Evolutionary conservation across 2,329 filamentous ascomycete genomes (phyloP).

Genomic region (Colletotrichum eleusines): DNA sequence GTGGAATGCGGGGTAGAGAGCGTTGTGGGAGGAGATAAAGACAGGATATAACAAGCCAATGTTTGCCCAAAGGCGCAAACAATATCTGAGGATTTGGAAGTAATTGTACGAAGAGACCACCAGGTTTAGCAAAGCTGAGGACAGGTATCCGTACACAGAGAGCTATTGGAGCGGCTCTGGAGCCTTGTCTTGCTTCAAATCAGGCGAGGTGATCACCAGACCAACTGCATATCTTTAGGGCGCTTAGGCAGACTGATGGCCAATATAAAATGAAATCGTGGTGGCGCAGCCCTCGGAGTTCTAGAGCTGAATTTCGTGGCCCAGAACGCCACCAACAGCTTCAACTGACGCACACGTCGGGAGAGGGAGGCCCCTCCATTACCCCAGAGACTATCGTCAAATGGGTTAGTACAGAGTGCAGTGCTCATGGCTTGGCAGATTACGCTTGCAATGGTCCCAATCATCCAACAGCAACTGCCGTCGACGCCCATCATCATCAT

Average conservation of each 20-base stretch:
- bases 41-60: not conserved
- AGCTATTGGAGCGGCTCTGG: not conserved
- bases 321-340: conserved; percentile 25
- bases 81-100: not conserved
- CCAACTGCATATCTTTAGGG: conserved; percentile 12
- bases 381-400: not conserved
- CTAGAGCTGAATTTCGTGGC: not conserved
- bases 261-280: not conserved
- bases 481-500: too few species aligned
- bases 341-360: conserved; percentile 16
- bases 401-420: not conserved
- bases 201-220: not conserved
- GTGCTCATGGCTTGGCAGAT: too few species aligned
- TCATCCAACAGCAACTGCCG: too few species aligned
- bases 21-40: not conserved
- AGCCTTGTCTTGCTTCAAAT: not conserved
- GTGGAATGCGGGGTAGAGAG: conserved; percentile 11
- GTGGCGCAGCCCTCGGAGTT: not conserved
- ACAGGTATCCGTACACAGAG: not conserved
- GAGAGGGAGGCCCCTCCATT: conserved; percentile 21
- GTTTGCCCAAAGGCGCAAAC: not conserved
- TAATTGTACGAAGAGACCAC: not conserved
- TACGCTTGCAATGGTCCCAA: too few species aligned
- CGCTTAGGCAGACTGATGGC: conserved; percentile 13
- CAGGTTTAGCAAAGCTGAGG: too few species aligned